These are phyloP conservation scores for Ceriops decandra DNA, from an alignment of 345 rosid genomes.

Conservation along the genomic window DNA sequence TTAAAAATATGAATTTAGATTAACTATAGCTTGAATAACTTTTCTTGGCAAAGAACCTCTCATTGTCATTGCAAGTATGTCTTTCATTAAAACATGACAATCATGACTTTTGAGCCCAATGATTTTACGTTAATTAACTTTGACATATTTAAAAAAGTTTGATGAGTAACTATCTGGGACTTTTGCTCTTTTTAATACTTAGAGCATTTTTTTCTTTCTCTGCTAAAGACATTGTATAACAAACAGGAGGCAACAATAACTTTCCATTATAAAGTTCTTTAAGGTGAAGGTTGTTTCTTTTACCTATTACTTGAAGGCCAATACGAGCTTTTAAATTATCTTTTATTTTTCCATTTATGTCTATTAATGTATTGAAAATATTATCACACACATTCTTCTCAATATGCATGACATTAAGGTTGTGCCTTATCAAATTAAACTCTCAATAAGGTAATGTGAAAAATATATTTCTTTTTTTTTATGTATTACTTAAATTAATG, in stretches of 20 bases:
- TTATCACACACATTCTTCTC: slow-evolving; percentile 19
- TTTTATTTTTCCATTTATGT: not conserved
- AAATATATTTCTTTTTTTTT: not conserved
- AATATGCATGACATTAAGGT: slow-evolving; percentile 1
- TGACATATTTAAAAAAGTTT: not conserved
- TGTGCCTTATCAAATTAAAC: not conserved
- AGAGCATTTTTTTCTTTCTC: no score
- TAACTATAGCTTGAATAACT: no score
- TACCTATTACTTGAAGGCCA: not conserved
- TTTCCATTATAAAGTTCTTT: no score
- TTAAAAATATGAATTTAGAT: not conserved
- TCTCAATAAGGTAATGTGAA: slow-evolving; percentile 5
- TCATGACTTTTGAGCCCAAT: slow-evolving; percentile 8
- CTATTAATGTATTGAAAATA: not conserved
- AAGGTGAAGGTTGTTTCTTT: no score
- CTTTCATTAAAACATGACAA: slow-evolving; percentile 5
- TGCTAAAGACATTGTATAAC: not conserved
- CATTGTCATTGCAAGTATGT: no score
- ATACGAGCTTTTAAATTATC: not conserved
- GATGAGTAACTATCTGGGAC: slow-evolving; percentile 5
- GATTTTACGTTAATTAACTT: not conserved
- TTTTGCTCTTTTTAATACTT: not conserved
- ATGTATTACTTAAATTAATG: not conserved
- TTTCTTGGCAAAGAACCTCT: no score
- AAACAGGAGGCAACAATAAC: no score